These are phyloP conservation scores for Colletotrichum liaoningense DNA, from an alignment of 2,329 filamentous ascomycete species.

Conservation along the genomic window DNA sequence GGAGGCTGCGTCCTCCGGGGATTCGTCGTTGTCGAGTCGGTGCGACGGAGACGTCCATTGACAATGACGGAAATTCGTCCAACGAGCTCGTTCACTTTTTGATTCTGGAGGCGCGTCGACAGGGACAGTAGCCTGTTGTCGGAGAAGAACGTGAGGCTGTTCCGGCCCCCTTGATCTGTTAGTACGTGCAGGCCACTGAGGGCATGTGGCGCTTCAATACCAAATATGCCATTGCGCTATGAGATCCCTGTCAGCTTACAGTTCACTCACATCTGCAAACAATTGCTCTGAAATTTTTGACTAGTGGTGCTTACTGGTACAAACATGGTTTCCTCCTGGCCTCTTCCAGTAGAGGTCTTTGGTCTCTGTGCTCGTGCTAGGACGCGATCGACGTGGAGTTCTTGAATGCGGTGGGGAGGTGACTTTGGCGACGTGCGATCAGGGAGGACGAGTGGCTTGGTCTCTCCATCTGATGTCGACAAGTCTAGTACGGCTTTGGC, in stretches of 20 bases:
- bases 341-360: conserved; percentile 13
- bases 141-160: conserved; percentile 44
- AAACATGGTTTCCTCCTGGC: conserved; percentile 37
- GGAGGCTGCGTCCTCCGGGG: conserved; percentile 2
- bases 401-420: conserved; percentile 35
- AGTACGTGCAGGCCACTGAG: conserved; percentile 8
- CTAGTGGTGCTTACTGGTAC: conserved; percentile 38
- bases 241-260: background rate
- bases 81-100: conserved; percentile 44
- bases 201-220: conserved; percentile 24
- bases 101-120: conserved; percentile 42
- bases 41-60: conserved; percentile 30
- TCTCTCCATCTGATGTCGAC: background rate
- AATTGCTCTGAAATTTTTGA: background rate
- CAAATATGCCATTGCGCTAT: conserved; percentile 44
- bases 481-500: conserved; percentile 21
- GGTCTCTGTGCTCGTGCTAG: conserved; percentile 35
- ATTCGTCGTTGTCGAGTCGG: conserved; percentile 8
- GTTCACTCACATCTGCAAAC: background rate
- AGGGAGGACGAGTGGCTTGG: background rate
- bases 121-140: conserved; percentile 45
- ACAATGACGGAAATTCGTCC: conserved; percentile 42
- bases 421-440: background rate
- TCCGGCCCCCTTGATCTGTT: conserved; percentile 38
- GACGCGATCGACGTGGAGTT: conserved; percentile 43